Evolutionary conservation across 345 rosid species (phyloP).

Genomic region (Sonneratia alba): DNA sequence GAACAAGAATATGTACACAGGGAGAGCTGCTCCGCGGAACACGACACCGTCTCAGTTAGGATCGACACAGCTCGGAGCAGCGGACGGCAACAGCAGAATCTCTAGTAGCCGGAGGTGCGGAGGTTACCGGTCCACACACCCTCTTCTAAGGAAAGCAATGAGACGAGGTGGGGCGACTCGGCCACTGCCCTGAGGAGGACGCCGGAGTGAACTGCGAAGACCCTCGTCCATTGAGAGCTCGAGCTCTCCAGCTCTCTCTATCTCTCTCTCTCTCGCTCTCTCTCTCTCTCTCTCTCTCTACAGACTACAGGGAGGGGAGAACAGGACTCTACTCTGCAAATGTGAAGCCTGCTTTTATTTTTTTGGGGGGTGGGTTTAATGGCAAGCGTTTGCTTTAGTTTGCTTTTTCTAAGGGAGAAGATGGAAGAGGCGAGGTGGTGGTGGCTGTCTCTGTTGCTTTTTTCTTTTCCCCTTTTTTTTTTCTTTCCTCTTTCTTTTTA

Average conservation of each 20-base stretch:
- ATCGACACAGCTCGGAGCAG: neutral
- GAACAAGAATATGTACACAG: conserved; percentile 13
- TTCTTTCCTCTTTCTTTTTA: neutral
- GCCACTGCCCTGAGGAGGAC: neutral
- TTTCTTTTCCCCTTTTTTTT: neutral
- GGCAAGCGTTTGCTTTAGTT: neutral
- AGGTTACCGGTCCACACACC: neutral
- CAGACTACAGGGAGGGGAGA: neutral
- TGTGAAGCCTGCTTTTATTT: neutral
- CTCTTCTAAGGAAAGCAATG: neutral
- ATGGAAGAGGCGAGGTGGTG: too few relatives aligned
- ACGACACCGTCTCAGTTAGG: neutral
- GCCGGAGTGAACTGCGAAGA: neutral
- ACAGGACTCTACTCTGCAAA: neutral
- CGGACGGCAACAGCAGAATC: neutral
- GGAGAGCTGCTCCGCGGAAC: neutral
- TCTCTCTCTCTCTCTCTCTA: neutral
- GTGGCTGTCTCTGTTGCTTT: neutral
- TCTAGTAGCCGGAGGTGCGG: neutral
- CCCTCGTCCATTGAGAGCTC: neutral
- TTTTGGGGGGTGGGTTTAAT: neutral
- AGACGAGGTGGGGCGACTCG: neutral
- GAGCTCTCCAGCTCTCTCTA: neutral
- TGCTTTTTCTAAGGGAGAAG: neutral
- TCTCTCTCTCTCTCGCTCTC: neutral